Evolutionary conservation across 495 filamentous ascomycete species (phyloP).

Genomic region (Hypoxylon fuscum): DNA sequence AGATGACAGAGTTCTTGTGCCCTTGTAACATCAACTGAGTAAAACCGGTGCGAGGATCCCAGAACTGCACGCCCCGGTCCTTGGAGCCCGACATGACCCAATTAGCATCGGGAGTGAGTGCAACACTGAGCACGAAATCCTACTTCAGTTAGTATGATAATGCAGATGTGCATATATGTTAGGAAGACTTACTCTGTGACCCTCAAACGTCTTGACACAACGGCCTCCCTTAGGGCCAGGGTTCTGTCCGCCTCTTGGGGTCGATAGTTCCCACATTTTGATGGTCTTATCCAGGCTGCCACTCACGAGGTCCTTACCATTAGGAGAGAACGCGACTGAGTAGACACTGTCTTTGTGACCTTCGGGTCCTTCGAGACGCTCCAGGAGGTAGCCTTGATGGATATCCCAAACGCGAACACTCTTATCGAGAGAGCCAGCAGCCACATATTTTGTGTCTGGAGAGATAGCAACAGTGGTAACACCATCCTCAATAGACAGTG

Average conservation of each 20-base stretch:
- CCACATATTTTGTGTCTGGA: constrained; percentile 84
- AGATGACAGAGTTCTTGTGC: constrained; percentile 93
- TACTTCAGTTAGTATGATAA: constrained; percentile 50
- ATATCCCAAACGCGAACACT: constrained; percentile 92
- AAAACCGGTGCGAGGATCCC: constrained; percentile 86
- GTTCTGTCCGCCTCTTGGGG: constrained; percentile 70
- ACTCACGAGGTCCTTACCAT: constrained; percentile 85
- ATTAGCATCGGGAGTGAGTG: constrained; percentile 83
- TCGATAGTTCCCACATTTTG: constrained; percentile 90
- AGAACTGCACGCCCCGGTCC: constrained; percentile 91
- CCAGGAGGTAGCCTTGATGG: constrained; percentile 79
- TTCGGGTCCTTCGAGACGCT: constrained; percentile 84
- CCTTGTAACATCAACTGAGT: constrained; percentile 93
- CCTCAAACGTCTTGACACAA: constrained; percentile 89
- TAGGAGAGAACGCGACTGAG: constrained; percentile 88
- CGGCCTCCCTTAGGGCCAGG: constrained; percentile 76
- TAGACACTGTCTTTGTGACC: constrained; percentile 95
- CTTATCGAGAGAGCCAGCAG: constrained; percentile 88
- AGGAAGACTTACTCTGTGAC: constrained; percentile 75
- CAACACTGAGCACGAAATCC: constrained; percentile 92
- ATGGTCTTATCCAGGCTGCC: constrained; percentile 94
- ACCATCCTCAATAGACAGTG: constrained; percentile 86
- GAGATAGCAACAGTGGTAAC: constrained; percentile 94
- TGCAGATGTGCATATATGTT: constrained; percentile 5
- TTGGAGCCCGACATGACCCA: constrained; percentile 95